phyloP scores from a whole-genome alignment of 495 filamentous ascomycete species.

The Lepraria neglecta region DNA sequence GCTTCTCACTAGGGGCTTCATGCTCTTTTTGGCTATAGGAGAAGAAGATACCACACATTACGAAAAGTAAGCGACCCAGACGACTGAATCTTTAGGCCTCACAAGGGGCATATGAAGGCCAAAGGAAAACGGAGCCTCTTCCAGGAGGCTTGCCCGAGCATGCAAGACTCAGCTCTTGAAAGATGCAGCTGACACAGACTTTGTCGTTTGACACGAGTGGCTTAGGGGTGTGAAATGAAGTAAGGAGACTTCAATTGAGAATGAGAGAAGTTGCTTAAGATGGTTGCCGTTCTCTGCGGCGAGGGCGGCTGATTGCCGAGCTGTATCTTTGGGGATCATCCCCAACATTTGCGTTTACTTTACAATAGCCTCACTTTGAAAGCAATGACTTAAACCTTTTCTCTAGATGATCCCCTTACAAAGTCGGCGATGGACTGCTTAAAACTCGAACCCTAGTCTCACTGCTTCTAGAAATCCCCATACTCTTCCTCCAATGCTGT shows the following conservation, averaged over 20 bases:
- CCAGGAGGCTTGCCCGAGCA: too few species aligned
- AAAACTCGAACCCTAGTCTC: background rate
- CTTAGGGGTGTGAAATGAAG: too few species aligned
- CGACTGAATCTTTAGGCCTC: background rate
- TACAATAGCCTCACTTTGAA: background rate
- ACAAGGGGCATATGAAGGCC: background rate
- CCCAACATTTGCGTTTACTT: background rate
- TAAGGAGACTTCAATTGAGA: too few species aligned
- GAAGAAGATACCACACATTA: conserved; percentile 64
- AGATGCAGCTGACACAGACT: background rate
- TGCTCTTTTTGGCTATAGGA: conserved; percentile 39
- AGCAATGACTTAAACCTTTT: background rate
- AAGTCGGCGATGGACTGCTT: background rate
- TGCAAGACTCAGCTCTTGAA: background rate
- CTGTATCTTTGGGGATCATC: background rate
- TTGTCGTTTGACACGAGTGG: too few species aligned
- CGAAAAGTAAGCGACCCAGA: background rate
- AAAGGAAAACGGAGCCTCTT: background rate
- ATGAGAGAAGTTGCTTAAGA: too few species aligned
- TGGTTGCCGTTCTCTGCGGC: background rate
- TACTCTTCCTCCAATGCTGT: conserved; percentile 1
- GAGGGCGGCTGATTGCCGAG: too few species aligned
- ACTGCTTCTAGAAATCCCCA: background rate
- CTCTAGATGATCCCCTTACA: background rate
- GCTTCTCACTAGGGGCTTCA: conserved; percentile 37